Base-by-base conservation (phyloP, 768 basidiomycete genomes). In the Termitomyces sp. region DNA sequence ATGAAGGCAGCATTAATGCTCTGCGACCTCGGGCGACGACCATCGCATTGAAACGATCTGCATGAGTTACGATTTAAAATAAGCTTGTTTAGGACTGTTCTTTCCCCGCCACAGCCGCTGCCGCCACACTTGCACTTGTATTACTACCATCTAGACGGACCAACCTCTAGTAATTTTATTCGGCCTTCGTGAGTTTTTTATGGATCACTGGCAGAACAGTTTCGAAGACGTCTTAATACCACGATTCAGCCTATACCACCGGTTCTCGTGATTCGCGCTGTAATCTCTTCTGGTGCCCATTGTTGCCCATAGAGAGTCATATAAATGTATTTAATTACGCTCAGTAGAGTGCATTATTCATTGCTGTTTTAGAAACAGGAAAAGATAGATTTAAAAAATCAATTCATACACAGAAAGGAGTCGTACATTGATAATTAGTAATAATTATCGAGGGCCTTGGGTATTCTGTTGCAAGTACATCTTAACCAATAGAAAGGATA, bases 1-100 rank as follows among this genome's bases (percentile, higher is more conserved):
- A 86, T 89, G 83, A 82, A 81, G 61, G 88, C 86, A 26, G 88
- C 88, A 30, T 72, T 87, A 43, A 83, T 82, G 46, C 71, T 89
- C 20, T 89, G 87, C 68, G 87, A 87, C 36, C 74, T 82, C 57
- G 77, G 78, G 32, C 70, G 73, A 54, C 63, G 70, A 58, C 46
- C 47, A 53, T 57, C 55, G 55, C 46, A 32, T n/a, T 63, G 51
- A 56, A 44, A 55, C 55, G 23, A 53, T 38, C 26, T 48, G 49
- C 56, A 61, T 57, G 58, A 54, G n/a, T 28, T 50, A 50, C 13
- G 51, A 60, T 61, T 61, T 62, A 65, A 59, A 54, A 63, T 62
- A 65, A 63, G 40, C 41, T 63, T 65, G 57, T 57, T 33, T 44
- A 33, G 58, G 52, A 64, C 52, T 60, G 38, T 59, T 35, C 52